These are phyloP conservation scores for grape (Vitis vinifera) DNA, from an alignment of 164 flowering plant genomes.

Conservation along the genomic window DNA sequence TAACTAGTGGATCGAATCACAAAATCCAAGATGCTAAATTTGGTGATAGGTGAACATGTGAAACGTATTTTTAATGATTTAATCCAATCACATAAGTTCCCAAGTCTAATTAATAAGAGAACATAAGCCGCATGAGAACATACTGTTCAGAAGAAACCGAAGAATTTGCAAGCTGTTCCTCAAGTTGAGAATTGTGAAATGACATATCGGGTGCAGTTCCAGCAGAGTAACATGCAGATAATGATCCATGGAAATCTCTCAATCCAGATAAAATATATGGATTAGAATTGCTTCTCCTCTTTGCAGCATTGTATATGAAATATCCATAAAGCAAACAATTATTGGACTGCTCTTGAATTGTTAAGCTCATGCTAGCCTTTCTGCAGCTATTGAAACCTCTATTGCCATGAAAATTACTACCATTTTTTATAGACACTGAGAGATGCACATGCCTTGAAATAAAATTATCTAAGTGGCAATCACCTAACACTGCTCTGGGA, in stretches of 20 bases:
- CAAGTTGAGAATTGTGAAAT: conserved; percentile 33
- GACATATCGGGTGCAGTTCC: conserved; percentile 42
- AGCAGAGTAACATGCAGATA: conserved; percentile 22
- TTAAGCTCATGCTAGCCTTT: conserved; percentile 43
- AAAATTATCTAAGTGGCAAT: conserved; percentile 15
- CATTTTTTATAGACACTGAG: conserved; percentile 3
- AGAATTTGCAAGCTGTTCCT: conserved; percentile 31
- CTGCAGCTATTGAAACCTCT: conserved; percentile 20
- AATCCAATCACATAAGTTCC: neutral
- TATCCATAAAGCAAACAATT: conserved; percentile 34
- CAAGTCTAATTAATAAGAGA: neutral
- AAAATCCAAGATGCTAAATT: too few species aligned
- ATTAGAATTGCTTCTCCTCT: conserved; percentile 24
- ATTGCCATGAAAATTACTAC: neutral
- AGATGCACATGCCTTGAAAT: conserved; percentile 13
- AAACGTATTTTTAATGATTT: too few species aligned
- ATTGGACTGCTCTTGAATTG: conserved; percentile 29
- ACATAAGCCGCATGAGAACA: conserved; percentile 7
- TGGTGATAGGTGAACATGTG: neutral
- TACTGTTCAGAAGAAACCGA: conserved; percentile 36
- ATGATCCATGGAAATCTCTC: conserved; percentile 29
- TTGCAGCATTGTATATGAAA: conserved; percentile 29
- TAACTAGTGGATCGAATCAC: neutral
- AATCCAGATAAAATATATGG: conserved; percentile 11
- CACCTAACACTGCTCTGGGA: conserved; percentile 23